Percentiles rank a stretch among this genome's conserved stretches.
Evolutionary conservation across 257 asterid species (phyloP).

Genomic region (Linderniella brevidens): DNA sequence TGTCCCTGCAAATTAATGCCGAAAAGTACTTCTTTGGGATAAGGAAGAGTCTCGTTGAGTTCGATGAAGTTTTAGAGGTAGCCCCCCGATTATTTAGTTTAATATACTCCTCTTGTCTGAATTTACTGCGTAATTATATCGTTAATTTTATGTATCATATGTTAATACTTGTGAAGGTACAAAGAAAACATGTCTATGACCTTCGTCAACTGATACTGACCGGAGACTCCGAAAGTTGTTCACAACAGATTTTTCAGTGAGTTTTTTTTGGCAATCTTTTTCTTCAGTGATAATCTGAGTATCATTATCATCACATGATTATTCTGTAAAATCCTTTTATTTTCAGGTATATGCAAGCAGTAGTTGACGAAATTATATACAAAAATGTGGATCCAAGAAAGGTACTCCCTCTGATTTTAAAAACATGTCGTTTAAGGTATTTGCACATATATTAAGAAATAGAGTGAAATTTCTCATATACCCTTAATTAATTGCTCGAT

Average conservation of each 20-base stretch:
- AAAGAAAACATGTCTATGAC: constrained; percentile 87
- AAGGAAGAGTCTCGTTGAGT: constrained; percentile 91
- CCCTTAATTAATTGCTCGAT: too few relatives aligned
- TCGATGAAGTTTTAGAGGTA: constrained; percentile 99
- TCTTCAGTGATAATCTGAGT: not conserved
- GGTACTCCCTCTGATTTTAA: constrained; percentile 21
- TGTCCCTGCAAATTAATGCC: constrained; percentile 81
- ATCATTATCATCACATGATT: not conserved
- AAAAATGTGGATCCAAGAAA: constrained; percentile 56
- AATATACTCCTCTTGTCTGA: constrained; percentile 3
- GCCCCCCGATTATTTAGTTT: constrained; percentile 6
- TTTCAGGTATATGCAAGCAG: constrained; percentile 94
- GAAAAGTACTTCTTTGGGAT: constrained; percentile 83
- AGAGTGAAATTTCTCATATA: too few relatives aligned
- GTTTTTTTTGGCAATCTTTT: constrained; percentile 18
- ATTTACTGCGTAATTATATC: not conserved
- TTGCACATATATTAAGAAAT: not conserved
- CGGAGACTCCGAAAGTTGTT: constrained; percentile 78
- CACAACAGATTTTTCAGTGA: constrained; percentile 74
- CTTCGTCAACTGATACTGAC: constrained; percentile 82
- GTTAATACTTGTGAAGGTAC: constrained; percentile 36
- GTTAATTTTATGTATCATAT: not conserved
- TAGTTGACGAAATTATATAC: constrained; percentile 64
- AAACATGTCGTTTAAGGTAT: not conserved
- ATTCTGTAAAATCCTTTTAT: not conserved